phyloP scores from a whole-genome alignment of 106 monocot species.

The Acorus gramineus region DNA sequence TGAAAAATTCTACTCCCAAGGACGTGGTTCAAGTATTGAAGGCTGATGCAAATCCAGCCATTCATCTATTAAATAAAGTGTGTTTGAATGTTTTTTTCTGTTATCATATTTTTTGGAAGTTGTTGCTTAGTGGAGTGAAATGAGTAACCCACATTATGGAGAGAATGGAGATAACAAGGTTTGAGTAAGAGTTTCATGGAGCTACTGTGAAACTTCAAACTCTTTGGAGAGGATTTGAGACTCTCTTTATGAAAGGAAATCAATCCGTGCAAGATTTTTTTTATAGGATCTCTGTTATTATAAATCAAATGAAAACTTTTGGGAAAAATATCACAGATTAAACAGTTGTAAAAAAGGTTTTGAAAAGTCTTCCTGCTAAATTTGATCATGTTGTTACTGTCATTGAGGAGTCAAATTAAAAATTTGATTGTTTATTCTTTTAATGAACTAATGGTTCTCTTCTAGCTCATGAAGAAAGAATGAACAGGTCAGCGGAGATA shows the following conservation, averaged over 20 bases:
- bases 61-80: no score
- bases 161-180: no score
- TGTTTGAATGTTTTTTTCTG: no score
- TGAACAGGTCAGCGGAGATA: conserved; percentile 1
- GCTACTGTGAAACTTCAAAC: neutral
- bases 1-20: no score
- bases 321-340: neutral
- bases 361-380: conserved; percentile 7
- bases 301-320: neutral
- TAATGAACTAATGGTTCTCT: conserved; percentile 10
- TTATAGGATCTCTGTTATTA: neutral
- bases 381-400: conserved; percentile 11
- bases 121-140: no score
- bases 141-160: no score
- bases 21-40: no score
- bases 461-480: conserved; percentile 1
- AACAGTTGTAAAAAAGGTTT: conserved; percentile 5
- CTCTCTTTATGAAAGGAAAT: neutral
- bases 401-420: conserved; percentile 16
- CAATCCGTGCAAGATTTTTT: conserved; percentile 2
- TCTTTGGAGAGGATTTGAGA: conserved; percentile 1
- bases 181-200: conserved; percentile 15
- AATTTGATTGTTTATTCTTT: conserved; percentile 4
- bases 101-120: no score
- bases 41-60: no score